Percentiles rank a stretch among this genome's conserved stretches.
phyloP scores from a whole-genome alignment of 2,329 filamentous ascomycete species.

The Falciphora oryzae region DNA sequence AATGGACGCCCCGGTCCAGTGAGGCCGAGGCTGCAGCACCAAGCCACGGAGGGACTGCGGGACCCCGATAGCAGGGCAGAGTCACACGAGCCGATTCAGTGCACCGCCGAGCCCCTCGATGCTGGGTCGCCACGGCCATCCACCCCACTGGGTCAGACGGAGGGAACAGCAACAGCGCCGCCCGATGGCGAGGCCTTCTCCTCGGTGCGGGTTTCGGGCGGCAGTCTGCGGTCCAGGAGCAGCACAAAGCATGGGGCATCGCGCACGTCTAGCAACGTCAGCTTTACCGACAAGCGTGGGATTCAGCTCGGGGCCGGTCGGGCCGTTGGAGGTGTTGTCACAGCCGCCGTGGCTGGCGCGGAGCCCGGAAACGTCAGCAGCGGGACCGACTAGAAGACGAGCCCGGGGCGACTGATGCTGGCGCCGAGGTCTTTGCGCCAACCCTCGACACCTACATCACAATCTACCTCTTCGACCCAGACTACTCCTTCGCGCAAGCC shows the following conservation, averaged over 20 bases:
- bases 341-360: conserved; percentile 9
- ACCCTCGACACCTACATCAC: no score
- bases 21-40: conserved; percentile 6
- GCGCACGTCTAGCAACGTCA: conserved; percentile 25
- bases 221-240: background rate
- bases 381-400: conserved; percentile 5
- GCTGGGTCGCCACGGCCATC: background rate
- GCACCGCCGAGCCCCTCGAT: background rate
- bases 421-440: no score
- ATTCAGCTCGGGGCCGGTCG: conserved; percentile 17
- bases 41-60: conserved; percentile 6
- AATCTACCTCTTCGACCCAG: no score
- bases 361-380: conserved; percentile 3
- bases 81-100: no score
- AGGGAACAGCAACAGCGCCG: background rate
- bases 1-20: background rate
- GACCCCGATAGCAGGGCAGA: background rate
- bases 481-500: no score
- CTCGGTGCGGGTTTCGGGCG: background rate
- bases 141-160: background rate
- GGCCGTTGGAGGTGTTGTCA: conserved; percentile 17
- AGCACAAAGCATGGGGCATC: conserved; percentile 11
- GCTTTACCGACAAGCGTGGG: conserved; percentile 25
- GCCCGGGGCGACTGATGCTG: no score
- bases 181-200: conserved; percentile 3